These are phyloP conservation scores for Talaromyces sp. DNA, from an alignment of 2,329 filamentous ascomycete species.

Conservation along the genomic window DNA sequence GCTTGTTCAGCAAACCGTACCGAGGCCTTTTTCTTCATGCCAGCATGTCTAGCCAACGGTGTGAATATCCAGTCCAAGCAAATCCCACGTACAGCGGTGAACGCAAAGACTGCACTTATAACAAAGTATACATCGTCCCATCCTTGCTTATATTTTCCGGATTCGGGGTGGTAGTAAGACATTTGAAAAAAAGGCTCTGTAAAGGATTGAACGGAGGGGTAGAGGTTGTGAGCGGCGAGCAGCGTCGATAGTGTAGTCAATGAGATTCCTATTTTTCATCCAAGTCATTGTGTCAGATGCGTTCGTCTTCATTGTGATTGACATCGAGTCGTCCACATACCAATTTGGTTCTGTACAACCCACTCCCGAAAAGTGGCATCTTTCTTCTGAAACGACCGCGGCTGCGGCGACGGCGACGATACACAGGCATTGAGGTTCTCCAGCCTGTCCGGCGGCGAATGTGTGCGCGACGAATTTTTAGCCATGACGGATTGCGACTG, in stretches of 20 bases:
- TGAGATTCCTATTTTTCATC: constrained; percentile 63
- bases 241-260: constrained; percentile 82
- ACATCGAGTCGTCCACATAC: constrained; percentile 49
- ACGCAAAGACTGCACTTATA: constrained; percentile 72
- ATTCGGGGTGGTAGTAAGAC: constrained; percentile 71
- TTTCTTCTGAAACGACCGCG: constrained; percentile 24
- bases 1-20: constrained; percentile 90
- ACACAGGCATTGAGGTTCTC: constrained; percentile 42
- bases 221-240: constrained; percentile 74
- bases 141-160: constrained; percentile 70
- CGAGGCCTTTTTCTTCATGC: constrained; percentile 73
- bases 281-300: neutral
- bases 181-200: constrained; percentile 87
- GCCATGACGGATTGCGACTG: constrained; percentile 29
- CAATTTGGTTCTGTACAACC: constrained; percentile 76
- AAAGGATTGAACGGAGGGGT: constrained; percentile 72
- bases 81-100: constrained; percentile 80
- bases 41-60: constrained; percentile 69
- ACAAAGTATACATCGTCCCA: constrained; percentile 77
- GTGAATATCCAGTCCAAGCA: constrained; percentile 83
- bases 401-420: constrained; percentile 31
- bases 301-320: neutral
- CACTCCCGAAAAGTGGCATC: constrained; percentile 51
- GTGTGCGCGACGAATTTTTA: constrained; percentile 30
- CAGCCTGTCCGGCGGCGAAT: constrained; percentile 23